Evolutionary conservation across 768 basidiomycete genomes (phyloP).

Genomic region (Lactifluus pinguis): DNA sequence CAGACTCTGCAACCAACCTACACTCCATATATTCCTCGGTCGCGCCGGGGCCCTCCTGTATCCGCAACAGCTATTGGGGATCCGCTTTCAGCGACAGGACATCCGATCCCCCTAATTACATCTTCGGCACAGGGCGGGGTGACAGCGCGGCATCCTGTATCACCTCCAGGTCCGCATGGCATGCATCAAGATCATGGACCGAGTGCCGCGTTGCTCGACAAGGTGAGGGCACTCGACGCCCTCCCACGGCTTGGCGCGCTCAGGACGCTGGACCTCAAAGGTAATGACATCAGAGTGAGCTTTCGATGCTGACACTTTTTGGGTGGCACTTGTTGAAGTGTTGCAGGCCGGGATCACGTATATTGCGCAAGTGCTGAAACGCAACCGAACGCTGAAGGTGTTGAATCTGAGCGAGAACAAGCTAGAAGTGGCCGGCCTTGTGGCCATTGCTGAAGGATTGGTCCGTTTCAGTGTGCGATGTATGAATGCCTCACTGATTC

Average conservation of each 20-base stretch:
- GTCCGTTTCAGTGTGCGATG: constrained; percentile 36
- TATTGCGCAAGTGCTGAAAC: constrained; percentile 90
- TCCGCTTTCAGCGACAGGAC: constrained; percentile 33
- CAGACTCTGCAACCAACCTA: constrained; percentile 60
- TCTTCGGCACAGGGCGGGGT: constrained; percentile 41
- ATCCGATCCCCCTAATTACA: constrained; percentile 63
- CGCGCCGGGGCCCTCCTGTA: constrained; percentile 36
- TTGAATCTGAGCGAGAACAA: constrained; percentile 93
- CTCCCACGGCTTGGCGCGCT: constrained; percentile 80
- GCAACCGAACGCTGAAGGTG: constrained; percentile 90
- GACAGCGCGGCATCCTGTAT: constrained; percentile 35
- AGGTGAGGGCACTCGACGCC: constrained; percentile 83
- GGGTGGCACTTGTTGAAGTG: neutral
- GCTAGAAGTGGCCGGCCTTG: constrained; percentile 74
- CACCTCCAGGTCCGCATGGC: constrained; percentile 16
- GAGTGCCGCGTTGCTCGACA: constrained; percentile 73
- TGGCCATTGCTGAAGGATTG: constrained; percentile 79
- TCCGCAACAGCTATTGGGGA: constrained; percentile 24
- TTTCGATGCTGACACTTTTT: neutral
- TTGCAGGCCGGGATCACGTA: constrained; percentile 69
- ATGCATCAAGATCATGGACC: constrained; percentile 35
- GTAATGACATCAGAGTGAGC: constrained; percentile 86
- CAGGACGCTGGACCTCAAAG: constrained; percentile 82
- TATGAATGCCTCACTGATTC: neutral
- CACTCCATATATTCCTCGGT: constrained; percentile 72